Percentiles rank a stretch among this genome's conserved stretches.
Conservation (phyloP, 805 yeast species). For the Schwanniomyces pseudopolymorphus region DNA sequence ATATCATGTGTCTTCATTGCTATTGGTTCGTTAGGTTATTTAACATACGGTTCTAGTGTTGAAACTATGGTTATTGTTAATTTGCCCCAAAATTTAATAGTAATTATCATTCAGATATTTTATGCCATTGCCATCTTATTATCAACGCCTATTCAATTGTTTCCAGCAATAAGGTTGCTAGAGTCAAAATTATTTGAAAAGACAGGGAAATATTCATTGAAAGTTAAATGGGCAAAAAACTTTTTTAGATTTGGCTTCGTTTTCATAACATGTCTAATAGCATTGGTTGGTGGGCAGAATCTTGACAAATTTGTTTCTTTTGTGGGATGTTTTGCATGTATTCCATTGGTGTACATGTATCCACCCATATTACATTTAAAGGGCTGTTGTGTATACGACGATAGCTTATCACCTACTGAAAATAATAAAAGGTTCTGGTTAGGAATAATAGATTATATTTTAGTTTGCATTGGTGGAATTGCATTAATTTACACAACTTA, state of each 20-base stretch:
- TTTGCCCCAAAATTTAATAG: constrained; percentile 67
- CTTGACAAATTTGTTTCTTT: constrained; percentile 75
- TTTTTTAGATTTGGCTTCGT: constrained; percentile 56
- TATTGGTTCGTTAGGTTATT: constrained; percentile 67
- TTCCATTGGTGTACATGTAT: constrained; percentile 81
- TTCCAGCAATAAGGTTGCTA: constrained; percentile 74
- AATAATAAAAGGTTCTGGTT: constrained; percentile 33
- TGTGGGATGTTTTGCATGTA: constrained; percentile 83
- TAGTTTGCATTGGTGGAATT: constrained; percentile 55
- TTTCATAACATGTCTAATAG: constrained; percentile 51
- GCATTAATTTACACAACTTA: constrained; percentile 70
- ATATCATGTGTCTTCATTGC: constrained; percentile 62
- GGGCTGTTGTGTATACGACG: constrained; percentile 39
- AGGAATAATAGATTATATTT: constrained; percentile 45
- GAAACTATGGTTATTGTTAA: constrained; percentile 71
- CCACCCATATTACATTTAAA: constrained; percentile 75
- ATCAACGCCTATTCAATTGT: constrained; percentile 77
- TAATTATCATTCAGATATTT: constrained; percentile 64
- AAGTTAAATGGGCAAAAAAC: constrained; percentile 68
- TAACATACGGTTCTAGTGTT: constrained; percentile 63
- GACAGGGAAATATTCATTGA: constrained; percentile 58
- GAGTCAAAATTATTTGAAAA: constrained; percentile 57
- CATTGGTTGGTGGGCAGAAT: constrained; percentile 66
- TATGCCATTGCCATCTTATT: constrained; percentile 73
- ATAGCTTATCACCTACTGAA: constrained; percentile 13